These are phyloP conservation scores for Yamadazyma nakazawae DNA, from an alignment of 805 yeast genomes.

Conservation along the genomic window DNA sequence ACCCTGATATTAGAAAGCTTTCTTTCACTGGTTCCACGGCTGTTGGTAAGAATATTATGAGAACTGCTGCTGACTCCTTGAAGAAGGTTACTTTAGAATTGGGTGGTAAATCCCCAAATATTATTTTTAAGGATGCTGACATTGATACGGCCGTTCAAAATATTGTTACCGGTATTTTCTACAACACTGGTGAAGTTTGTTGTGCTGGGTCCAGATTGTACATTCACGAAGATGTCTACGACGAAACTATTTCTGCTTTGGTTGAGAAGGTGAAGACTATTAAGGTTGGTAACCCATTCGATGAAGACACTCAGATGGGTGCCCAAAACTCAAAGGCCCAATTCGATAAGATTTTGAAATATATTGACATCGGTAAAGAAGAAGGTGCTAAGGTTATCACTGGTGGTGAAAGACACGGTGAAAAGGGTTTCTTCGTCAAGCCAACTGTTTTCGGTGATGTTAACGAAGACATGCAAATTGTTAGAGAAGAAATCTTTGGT, in stretches of 20 bases:
- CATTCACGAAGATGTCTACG: constrained; percentile 82
- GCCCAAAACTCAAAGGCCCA: constrained; percentile 86
- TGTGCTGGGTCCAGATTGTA: constrained; percentile 92
- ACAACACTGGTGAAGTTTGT: constrained; percentile 94
- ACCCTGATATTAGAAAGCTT: constrained; percentile 80
- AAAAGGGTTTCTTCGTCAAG: constrained; percentile 65
- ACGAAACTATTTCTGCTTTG: constrained; percentile 63
- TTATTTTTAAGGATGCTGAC: constrained; percentile 84
- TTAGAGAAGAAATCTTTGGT: constrained; percentile 90
- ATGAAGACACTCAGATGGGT: constrained; percentile 77
- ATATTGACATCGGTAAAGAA: constrained; percentile 69
- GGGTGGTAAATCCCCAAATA: constrained; percentile 95
- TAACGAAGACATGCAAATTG: constrained; percentile 66
- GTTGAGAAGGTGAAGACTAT: constrained; percentile 52
- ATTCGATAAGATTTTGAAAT: constrained; percentile 70
- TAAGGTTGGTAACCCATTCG: constrained; percentile 83
- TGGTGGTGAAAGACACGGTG: constrained; percentile 78
- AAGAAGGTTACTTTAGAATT: constrained; percentile 92
- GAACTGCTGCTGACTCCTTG: constrained; percentile 72
- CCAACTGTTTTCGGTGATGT: constrained; percentile 90
- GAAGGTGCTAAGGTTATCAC: constrained; percentile 83
- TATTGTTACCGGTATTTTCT: constrained; percentile 80
- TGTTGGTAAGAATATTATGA: constrained; percentile 81
- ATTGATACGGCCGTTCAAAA: constrained; percentile 70
- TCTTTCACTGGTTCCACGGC: constrained; percentile 96